Evolutionary conservation across 2,329 filamentous ascomycete species (phyloP), one percentile per base, ranked within the genome.

Genomic region (Bisporella sp.): DNA sequence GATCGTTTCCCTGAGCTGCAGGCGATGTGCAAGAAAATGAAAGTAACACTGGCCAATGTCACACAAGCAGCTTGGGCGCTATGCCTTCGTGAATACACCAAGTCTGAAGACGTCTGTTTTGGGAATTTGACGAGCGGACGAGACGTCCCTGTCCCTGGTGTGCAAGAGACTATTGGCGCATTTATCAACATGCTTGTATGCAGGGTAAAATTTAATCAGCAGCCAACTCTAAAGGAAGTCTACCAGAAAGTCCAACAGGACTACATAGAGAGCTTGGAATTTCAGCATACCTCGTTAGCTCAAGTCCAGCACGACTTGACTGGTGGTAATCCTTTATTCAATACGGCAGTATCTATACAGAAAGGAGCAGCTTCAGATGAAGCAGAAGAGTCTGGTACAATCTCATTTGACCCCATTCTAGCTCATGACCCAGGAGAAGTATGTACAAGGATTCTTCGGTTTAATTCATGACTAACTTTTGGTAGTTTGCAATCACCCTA

Each of bases 121-220:
- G 71, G 69, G 4, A 70, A 70, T 43, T 58, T 68, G 3, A 65
- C 68, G 9, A 67, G 69, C 12, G 70, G 71, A 28, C 64, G 71
- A 48, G 73, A 77, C 55, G 65, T 71, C 6, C 70, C 72, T 1
- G 62, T 77, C 6, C 60, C 67, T 5, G 68, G 67, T 2, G 71
- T 77, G 8, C 66, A 74, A 45, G 66, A 70, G 30, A 70, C 71
- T 21, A 69, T 76, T 41, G 74, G 74, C 1, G 64, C 70, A 4
- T 70, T 71, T 49, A 69, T 73, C 51, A 71, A 70, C 50, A 72
- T 72, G 55, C 57, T 67, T 6, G 59, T 56, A 8, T 65, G 62
- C 31, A 49, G 66, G 5, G 47, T 65, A 8, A 51, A 54, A 2
- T 30, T 65, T 0, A 49, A 51, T 1, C 41, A 53, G 8, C 44